Evolutionary conservation across 2,329 filamentous ascomycete genomes (phyloP).

Genomic region (Pyrenochaeta sp.): DNA sequence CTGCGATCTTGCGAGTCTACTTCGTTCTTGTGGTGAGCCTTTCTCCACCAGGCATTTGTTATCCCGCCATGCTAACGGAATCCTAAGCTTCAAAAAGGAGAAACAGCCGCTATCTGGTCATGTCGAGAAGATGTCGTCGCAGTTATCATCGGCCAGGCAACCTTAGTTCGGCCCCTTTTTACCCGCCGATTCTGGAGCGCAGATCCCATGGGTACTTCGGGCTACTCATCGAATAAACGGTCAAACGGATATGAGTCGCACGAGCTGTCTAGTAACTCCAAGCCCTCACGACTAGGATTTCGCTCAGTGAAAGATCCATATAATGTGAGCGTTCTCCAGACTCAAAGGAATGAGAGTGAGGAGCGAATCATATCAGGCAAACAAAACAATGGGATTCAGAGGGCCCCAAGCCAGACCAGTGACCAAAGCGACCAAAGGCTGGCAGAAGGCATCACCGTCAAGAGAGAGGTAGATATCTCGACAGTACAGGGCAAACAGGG

Average conservation of each 20-base stretch:
- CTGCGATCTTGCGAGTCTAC: slow-evolving; percentile 33
- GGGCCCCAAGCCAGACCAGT: not conserved
- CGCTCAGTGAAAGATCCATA: slow-evolving; percentile 23
- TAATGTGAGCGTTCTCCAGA: slow-evolving; percentile 17
- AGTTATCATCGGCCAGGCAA: slow-evolving; percentile 50
- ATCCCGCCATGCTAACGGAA: not conserved
- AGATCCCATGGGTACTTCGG: not conserved
- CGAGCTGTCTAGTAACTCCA: slow-evolving; percentile 5
- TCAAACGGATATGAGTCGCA: slow-evolving; percentile 15
- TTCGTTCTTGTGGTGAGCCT: slow-evolving; percentile 42
- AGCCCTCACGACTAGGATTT: slow-evolving; percentile 9
- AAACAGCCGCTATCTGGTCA: slow-evolving; percentile 49
- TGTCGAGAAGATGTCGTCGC: slow-evolving; percentile 52
- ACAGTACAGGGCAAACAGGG: not conserved
- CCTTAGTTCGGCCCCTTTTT: slow-evolving; percentile 45
- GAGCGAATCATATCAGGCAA: slow-evolving; percentile 16
- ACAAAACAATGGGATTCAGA: not conserved
- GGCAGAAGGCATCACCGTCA: not conserved
- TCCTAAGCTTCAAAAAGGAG: slow-evolving; percentile 16
- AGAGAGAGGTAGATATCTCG: slow-evolving; percentile 4
- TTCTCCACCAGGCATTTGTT: not conserved
- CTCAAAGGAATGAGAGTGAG: slow-evolving; percentile 21
- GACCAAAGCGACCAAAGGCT: not conserved
- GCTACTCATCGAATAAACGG: slow-evolving; percentile 11
- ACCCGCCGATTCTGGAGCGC: slow-evolving; percentile 20